phyloP scores from a whole-genome alignment of 2,329 filamentous ascomycete genomes.

The Fusarium nanum region DNA sequence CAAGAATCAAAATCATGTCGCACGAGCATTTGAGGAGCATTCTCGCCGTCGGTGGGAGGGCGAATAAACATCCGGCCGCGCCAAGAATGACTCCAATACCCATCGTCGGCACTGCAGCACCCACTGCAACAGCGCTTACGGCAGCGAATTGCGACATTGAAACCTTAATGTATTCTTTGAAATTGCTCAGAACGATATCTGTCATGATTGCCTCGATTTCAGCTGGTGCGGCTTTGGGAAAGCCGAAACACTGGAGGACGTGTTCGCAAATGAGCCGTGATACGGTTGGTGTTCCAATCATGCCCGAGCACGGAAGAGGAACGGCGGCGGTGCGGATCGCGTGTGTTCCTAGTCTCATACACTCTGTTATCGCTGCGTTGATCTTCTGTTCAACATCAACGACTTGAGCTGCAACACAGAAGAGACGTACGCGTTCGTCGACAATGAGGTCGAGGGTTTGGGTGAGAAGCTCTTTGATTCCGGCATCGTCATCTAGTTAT shows the following conservation, averaged over 20 bases:
- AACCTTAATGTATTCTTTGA: constrained; percentile 38
- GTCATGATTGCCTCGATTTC: constrained; percentile 43
- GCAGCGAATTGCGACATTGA: constrained; percentile 38
- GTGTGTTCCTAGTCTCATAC: constrained; percentile 46
- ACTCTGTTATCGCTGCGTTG: constrained; percentile 48
- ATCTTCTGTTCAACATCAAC: constrained; percentile 49
- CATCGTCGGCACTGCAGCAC: constrained; percentile 33
- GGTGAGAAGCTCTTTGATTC: constrained; percentile 42
- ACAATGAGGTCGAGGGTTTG: constrained; percentile 45
- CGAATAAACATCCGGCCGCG: constrained; percentile 32
- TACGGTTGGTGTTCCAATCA: constrained; percentile 44
- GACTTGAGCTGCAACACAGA: constrained; percentile 47
- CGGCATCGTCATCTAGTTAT: constrained; percentile 31
- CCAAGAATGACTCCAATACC: constrained; percentile 41
- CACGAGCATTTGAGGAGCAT: constrained; percentile 46
- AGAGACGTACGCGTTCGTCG: constrained; percentile 48
- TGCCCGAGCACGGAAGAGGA: constrained; percentile 38
- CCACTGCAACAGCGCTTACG: constrained; percentile 29
- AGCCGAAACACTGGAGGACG: constrained; percentile 45
- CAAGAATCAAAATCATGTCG: constrained; percentile 44
- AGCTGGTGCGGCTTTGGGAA: constrained; percentile 39
- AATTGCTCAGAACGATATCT: constrained; percentile 41
- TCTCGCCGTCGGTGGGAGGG: constrained; percentile 35
- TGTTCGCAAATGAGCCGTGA: constrained; percentile 47
- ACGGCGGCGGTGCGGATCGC: constrained; percentile 45